These are phyloP conservation scores for Tripidium arundinaceum DNA, from an alignment of 202 grass and related monocot genomes.

Conservation along the genomic window DNA sequence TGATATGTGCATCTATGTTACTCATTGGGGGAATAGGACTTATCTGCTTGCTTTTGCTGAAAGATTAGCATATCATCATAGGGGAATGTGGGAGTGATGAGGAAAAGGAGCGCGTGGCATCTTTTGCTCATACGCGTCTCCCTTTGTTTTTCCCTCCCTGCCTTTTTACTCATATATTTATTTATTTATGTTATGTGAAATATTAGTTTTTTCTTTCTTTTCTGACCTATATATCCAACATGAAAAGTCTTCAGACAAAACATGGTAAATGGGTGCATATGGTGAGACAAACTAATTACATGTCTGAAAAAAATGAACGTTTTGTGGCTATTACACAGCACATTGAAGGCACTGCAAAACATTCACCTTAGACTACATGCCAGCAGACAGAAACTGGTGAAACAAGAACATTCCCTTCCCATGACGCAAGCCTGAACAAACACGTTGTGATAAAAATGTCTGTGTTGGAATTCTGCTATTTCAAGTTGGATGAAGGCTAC, in stretches of 20 bases:
- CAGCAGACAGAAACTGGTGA: slow-evolving; percentile 12
- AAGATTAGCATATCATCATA: slow-evolving; percentile 52
- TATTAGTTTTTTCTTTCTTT: not conserved
- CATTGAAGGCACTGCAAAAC: not conserved
- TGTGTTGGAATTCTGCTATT: not conserved
- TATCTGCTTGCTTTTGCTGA: slow-evolving; percentile 39
- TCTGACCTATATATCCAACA: not conserved
- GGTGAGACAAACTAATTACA: not conserved
- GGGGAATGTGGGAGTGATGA: slow-evolving; percentile 31
- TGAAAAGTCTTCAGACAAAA: slow-evolving; percentile 6
- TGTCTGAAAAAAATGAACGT: not conserved
- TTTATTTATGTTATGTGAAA: not conserved
- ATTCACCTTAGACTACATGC: not conserved
- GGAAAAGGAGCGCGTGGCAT: not conserved
- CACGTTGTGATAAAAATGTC: not conserved
- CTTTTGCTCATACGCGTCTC: slow-evolving; percentile 23
- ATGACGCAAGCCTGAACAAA: not conserved
- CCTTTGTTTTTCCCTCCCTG: not conserved
- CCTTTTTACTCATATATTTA: not conserved
- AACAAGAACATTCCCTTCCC: not conserved
- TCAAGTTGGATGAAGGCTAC: not conserved
- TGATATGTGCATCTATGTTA: slow-evolving; percentile 26
- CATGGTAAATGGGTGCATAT: not conserved
- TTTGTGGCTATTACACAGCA: not conserved
- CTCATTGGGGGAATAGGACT: slow-evolving; percentile 19